Conservation (phyloP, 495 filamentous ascomycete species). For the Hyaloscypha hepaticicola region DNA sequence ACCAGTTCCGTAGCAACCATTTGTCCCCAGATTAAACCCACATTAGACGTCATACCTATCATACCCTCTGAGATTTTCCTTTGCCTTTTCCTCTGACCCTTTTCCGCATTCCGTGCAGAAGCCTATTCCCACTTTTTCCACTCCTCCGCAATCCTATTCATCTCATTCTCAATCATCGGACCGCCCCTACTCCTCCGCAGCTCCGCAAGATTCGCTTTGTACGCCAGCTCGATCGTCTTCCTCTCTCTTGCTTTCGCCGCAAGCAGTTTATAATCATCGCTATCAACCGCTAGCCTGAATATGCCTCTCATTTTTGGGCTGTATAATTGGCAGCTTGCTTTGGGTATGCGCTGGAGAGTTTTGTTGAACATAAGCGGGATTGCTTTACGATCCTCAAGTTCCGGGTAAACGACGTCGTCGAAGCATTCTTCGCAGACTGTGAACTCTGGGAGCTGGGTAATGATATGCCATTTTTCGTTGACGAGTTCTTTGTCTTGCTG, state of each 20-base stretch:
- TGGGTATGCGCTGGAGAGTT: slow-evolving; percentile 5
- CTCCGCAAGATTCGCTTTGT: slow-evolving; percentile 23
- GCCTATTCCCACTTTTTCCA: slow-evolving; percentile 23
- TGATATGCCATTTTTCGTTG: slow-evolving; percentile 58
- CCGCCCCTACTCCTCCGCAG: slow-evolving; percentile 10
- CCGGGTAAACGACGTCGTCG: slow-evolving; percentile 31
- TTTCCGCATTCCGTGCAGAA: not conserved
- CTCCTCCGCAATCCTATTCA: slow-evolving; percentile 9
- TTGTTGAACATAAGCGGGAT: slow-evolving; percentile 30
- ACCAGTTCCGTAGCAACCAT: too few species aligned
- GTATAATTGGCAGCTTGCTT: slow-evolving; percentile 58
- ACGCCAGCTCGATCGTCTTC: slow-evolving; percentile 23
- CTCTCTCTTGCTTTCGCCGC: slow-evolving; percentile 31
- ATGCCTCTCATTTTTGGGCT: slow-evolving; percentile 56
- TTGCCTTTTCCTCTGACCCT: not conserved
- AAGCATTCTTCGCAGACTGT: slow-evolving; percentile 65
- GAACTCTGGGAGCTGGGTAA: slow-evolving; percentile 60
- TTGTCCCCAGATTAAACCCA: not conserved
- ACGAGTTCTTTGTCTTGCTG: slow-evolving; percentile 48
- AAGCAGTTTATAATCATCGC: slow-evolving; percentile 52
- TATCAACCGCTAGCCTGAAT: slow-evolving; percentile 52
- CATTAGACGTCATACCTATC: not conserved
- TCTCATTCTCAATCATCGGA: not conserved
- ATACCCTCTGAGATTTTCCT: not conserved
- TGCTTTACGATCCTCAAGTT: slow-evolving; percentile 23